Conservation (phyloP, 2,329 filamentous ascomycete species). For the Aspergillus bombycis region DNA sequence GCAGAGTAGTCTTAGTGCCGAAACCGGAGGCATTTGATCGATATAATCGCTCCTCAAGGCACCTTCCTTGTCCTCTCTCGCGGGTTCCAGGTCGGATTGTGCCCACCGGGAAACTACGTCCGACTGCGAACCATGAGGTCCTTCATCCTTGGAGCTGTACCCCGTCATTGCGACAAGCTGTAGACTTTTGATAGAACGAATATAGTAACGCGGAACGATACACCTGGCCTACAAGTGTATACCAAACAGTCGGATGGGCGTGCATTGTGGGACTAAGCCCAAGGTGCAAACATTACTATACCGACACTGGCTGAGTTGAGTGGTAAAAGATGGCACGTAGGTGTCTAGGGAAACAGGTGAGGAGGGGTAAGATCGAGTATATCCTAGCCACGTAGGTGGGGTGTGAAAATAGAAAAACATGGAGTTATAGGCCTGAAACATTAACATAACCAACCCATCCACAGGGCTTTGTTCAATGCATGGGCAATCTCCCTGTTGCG, state of each 20-base stretch:
- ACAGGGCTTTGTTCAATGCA: not conserved
- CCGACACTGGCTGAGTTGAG: slow-evolving; percentile 8
- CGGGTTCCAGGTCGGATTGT: not conserved
- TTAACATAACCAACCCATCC: not conserved
- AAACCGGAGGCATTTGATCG: slow-evolving; percentile 70
- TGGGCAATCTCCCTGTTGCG: not conserved
- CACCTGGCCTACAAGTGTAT: slow-evolving; percentile 33
- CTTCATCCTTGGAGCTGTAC: slow-evolving; percentile 5
- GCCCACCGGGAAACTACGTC: not conserved
- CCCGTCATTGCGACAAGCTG: slow-evolving; percentile 28
- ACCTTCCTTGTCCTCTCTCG: not conserved
- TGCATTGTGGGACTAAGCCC: slow-evolving; percentile 38
- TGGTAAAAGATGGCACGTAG: not conserved
- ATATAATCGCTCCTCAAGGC: slow-evolving; percentile 41
- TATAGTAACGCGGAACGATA: slow-evolving; percentile 16
- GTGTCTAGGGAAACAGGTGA: not conserved
- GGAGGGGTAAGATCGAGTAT: not conserved
- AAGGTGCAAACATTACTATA: slow-evolving; percentile 6
- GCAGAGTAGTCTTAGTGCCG: slow-evolving; percentile 79
- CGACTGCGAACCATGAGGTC: not conserved
- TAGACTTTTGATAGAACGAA: slow-evolving; percentile 12
- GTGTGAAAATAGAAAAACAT: not conserved
- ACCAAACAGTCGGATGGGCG: slow-evolving; percentile 27
- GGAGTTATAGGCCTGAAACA: not conserved
- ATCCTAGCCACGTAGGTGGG: not conserved